Evolutionary conservation across 352 stramenopile genomes (phyloP).

Genomic region (Globisporangium nagaii): DNA sequence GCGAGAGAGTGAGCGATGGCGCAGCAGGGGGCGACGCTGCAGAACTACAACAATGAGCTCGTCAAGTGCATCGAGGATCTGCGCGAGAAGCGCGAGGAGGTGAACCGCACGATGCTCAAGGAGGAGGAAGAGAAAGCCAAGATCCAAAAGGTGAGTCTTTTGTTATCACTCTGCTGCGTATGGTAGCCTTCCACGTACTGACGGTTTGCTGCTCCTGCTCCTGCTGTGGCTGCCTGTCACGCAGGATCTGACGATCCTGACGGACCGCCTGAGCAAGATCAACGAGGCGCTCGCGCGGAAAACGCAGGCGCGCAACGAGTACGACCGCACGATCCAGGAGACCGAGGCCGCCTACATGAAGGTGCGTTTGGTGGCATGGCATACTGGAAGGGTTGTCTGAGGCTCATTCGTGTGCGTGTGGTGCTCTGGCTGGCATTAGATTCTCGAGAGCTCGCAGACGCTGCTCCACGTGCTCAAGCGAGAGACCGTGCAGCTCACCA

Average conservation of each 20-base stretch:
- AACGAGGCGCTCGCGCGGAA: constrained; percentile 89
- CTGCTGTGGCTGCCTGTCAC: too few species aligned
- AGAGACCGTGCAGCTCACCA: constrained; percentile 91
- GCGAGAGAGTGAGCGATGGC: too few species aligned
- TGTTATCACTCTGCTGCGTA: background rate
- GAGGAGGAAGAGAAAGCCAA: constrained; percentile 94
- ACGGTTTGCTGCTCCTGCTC: background rate
- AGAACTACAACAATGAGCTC: constrained; percentile 96
- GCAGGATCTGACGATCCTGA: constrained; percentile 87
- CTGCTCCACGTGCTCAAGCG: constrained; percentile 93
- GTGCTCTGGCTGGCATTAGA: constrained; percentile 26
- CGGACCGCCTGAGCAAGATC: constrained; percentile 88
- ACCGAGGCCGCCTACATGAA: constrained; percentile 95
- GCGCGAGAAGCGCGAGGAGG: constrained; percentile 89
- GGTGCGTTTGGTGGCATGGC: constrained; percentile 10
- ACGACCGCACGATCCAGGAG: constrained; percentile 93
- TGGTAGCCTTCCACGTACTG: background rate
- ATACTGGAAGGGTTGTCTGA: too few species aligned
- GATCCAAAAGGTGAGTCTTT: constrained; percentile 80
- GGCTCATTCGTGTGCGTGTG: background rate
- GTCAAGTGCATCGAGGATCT: constrained; percentile 95
- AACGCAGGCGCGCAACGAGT: constrained; percentile 89
- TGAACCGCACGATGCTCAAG: constrained; percentile 90
- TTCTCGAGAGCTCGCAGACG: constrained; percentile 92
- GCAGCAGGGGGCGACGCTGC: constrained; percentile 89